Percentiles rank a stretch among this genome's conserved stretches.
phyloP scores from a whole-genome alignment of 75 land plant species.

The Cryptomeria japonica region DNA sequence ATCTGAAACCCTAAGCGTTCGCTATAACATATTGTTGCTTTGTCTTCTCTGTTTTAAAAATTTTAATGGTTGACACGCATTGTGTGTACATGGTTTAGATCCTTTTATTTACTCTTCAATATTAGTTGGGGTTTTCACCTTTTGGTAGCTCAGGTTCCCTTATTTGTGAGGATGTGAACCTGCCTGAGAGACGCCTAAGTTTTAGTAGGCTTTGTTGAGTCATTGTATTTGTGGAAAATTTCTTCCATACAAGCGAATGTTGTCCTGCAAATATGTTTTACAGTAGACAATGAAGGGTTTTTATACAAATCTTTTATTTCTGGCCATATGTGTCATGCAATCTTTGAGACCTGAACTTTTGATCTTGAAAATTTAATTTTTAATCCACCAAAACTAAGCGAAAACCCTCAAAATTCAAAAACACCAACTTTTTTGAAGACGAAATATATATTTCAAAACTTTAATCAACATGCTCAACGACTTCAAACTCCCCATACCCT shows the following conservation, averaged over 20 bases:
- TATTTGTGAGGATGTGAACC: background rate
- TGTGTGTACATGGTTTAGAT: background rate
- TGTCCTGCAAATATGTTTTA: background rate
- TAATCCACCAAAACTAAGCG: no score
- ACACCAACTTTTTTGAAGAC: no score
- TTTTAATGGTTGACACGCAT: background rate
- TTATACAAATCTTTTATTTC: background rate
- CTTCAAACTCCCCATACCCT: no score
- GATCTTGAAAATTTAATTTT: no score
- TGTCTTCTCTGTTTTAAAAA: background rate
- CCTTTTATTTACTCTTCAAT: background rate
- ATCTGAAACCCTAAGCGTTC: background rate
- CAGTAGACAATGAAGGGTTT: background rate
- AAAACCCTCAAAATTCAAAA: no score
- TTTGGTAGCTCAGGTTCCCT: no score
- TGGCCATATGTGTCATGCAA: background rate
- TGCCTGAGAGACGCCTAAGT: background rate
- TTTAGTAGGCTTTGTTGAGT: constrained; percentile 4
- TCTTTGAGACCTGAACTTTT: background rate
- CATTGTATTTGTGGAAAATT: background rate
- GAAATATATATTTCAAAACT: no score
- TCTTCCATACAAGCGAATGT: background rate
- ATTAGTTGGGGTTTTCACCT: background rate
- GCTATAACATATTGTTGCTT: background rate
- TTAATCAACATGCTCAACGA: no score